phyloP scores from a whole-genome alignment of 441 rosid species.

The Arabidopsis hybrid region DNA sequence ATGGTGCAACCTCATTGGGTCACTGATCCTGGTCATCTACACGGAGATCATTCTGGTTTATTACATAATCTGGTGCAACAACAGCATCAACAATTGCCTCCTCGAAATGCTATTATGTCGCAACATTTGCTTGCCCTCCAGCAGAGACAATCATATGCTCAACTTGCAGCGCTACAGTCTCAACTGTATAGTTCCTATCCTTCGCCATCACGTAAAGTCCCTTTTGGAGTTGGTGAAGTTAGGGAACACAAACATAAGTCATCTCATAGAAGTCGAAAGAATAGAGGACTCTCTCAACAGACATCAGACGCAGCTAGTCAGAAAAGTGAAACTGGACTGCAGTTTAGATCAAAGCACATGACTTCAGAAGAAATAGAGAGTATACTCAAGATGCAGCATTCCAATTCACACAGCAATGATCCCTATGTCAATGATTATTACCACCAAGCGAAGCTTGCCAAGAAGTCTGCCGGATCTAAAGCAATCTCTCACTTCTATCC shows the following conservation, averaged over 20 bases:
- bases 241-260: constrained; percentile 77
- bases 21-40: constrained; percentile 71
- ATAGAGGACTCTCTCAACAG: constrained; percentile 69
- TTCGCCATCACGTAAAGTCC: constrained; percentile 63
- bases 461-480: constrained; percentile 70
- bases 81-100: constrained; percentile 65
- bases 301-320: constrained; percentile 76
- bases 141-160: constrained; percentile 73
- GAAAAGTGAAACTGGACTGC: constrained; percentile 79
- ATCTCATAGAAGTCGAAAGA: constrained; percentile 73
- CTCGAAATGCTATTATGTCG: constrained; percentile 66
- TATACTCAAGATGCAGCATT: constrained; percentile 97
- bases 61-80: constrained; percentile 71
- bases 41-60: constrained; percentile 65
- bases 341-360: constrained; percentile 93
- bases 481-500: constrained; percentile 72
- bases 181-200: constrained; percentile 67
- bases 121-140: constrained; percentile 60
- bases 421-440: constrained; percentile 93
- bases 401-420: constrained; percentile 85
- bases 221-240: constrained; percentile 56
- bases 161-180: constrained; percentile 73
- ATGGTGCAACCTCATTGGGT: constrained; percentile 80
- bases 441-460: constrained; percentile 91
- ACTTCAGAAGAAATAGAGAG: constrained; percentile 95